These are phyloP conservation scores for Linum lewisii DNA, from an alignment of 345 rosid genomes.

Conservation along the genomic window DNA sequence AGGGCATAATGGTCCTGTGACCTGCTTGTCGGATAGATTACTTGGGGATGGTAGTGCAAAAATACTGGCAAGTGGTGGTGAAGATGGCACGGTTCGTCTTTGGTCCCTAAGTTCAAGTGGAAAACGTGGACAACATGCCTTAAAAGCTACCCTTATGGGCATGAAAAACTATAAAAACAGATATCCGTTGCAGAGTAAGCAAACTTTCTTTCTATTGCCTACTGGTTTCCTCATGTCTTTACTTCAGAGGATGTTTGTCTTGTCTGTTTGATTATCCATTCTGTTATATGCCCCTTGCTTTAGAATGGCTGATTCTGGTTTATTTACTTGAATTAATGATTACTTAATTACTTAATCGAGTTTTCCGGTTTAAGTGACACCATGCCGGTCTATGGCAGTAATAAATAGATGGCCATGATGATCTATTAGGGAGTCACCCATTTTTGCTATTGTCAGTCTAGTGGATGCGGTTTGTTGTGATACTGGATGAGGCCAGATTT, in stretches of 20 bases:
- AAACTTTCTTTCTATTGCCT: conserved; percentile 4
- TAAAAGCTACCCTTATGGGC: conserved; percentile 56
- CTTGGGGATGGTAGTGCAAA: conserved; percentile 36
- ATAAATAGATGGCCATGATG: no score
- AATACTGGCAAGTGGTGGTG: conserved; percentile 64
- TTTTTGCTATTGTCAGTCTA: no score
- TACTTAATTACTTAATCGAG: no score
- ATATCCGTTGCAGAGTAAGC: conserved; percentile 60
- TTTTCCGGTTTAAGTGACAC: no score
- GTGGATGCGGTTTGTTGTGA: background rate
- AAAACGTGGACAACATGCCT: conserved; percentile 47
- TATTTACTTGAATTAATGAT: no score
- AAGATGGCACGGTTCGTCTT: conserved; percentile 56
- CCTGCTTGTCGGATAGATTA: conserved; percentile 47
- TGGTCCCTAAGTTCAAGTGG: conserved; percentile 57
- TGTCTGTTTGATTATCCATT: background rate
- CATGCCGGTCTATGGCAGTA: no score
- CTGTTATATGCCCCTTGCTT: no score
- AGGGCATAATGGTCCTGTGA: conserved; percentile 53
- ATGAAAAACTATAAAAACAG: conserved; percentile 44
- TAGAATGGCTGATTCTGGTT: no score
- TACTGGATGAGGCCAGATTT: no score
- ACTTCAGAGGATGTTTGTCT: background rate
- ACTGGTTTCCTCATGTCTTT: background rate
- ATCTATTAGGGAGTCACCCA: no score